Evolutionary conservation across 257 asterid genomes (phyloP).

Genomic region (Ballota nigra): DNA sequence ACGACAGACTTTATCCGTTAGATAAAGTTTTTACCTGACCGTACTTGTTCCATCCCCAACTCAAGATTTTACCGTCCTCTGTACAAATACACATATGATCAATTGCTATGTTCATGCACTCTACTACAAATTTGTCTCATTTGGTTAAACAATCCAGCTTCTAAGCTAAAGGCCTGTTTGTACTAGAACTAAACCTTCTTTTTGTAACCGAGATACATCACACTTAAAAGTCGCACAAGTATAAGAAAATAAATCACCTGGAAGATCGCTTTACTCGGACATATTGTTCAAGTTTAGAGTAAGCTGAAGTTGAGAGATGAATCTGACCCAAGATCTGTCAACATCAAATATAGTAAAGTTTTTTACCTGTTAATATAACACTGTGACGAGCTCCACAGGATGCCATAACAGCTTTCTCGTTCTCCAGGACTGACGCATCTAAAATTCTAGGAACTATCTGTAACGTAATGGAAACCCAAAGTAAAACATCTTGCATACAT

Average conservation of each 20-base stretch:
- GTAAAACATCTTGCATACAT: background rate
- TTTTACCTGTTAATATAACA: constrained; percentile 59
- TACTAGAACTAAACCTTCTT: background rate
- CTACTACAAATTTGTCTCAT: background rate
- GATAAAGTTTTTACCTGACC: constrained; percentile 55
- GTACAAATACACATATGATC: constrained; percentile 9
- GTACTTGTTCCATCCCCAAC: constrained; percentile 90
- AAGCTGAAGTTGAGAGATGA: constrained; percentile 11
- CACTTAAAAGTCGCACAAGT: background rate
- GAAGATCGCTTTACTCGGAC: background rate
- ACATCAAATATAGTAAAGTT: background rate
- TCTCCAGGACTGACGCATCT: constrained; percentile 59
- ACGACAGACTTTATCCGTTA: background rate
- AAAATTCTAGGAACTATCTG: constrained; percentile 56
- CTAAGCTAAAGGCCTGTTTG: background rate
- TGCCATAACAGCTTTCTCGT: constrained; percentile 42
- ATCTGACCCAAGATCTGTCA: background rate
- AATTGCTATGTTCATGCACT: background rate
- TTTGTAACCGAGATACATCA: background rate
- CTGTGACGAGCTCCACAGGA: constrained; percentile 84
- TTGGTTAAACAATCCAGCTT: background rate
- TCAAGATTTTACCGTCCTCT: constrained; percentile 53
- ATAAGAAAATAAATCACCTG: background rate
- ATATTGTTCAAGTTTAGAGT: background rate
- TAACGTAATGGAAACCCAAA: background rate